Evolutionary conservation across 1,139 yeast species (phyloP), one percentile per base, ranked within the genome.

Genomic region (Lodderomyces jiufengensis): DNA sequence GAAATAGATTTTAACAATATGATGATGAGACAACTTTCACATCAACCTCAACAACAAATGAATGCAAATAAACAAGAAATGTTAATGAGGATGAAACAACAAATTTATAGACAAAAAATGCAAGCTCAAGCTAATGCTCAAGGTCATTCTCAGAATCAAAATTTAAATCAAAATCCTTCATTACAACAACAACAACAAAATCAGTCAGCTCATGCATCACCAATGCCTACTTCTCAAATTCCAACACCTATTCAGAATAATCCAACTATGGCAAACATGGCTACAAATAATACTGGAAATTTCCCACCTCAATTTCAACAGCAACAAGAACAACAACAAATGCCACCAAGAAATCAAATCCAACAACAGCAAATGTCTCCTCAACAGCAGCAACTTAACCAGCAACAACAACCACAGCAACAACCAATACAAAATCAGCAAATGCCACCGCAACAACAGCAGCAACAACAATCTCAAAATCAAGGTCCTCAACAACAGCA

Each of bases 21-120:
- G 29, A 16, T 13, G 33, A 11, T 12, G 33, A 16, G 33, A 7
- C 42, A 32, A 24, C 7, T 18, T 5, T 5, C 20, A 18, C 42
- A 24, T 20, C 46, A 40, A 29, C 54, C 42, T 27, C 50, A 42
- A 27, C 45, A 46, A 29, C 40, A 30, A 50, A 48, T 40, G 14
- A 47, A 46, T 36, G 48, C 34, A 38, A 44, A 45, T 44, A 52
- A 55, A 52, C 56, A 50, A 47, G 61, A 61, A 37, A 52, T 51
- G 45, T 43, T 43, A 23, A 34, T 30, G 29, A 37, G 45, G 29
- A 44, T 44, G 48, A 44, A 49, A 35, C 52, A 47, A 32, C 63
- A 50, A 23, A 43, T 41, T 11, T 45, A 33, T 23, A 50, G 41
- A 36, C 48, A 43, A 24, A 55, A 50, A 55, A 60, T 44, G 45